phyloP scores from a whole-genome alignment of 106 monocot genomes.

The Cymbidium sinense region DNA sequence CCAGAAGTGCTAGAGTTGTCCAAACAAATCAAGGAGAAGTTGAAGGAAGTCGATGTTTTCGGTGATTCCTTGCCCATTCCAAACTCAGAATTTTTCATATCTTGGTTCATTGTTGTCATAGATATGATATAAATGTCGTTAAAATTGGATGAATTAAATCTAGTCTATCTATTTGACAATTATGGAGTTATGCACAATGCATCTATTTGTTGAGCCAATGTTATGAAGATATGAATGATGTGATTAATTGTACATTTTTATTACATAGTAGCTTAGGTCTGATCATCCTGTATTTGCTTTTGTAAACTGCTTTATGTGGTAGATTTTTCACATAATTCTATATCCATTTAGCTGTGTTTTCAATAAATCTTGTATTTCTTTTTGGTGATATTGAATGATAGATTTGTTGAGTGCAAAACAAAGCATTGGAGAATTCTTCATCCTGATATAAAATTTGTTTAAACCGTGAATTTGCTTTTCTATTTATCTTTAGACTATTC shows the following conservation, averaged over 20 bases:
- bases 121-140: background rate
- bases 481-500: background rate
- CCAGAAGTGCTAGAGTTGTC: slow-evolving; percentile 72
- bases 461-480: background rate
- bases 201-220: background rate
- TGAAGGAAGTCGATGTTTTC: slow-evolving; percentile 72
- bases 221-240: background rate
- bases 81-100: background rate
- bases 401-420: background rate
- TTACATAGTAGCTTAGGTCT: background rate
- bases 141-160: background rate
- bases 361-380: too few species aligned
- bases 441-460: background rate
- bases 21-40: slow-evolving; percentile 86
- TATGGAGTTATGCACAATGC: background rate
- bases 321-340: background rate
- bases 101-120: background rate
- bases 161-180: background rate
- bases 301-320: background rate
- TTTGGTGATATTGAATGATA: background rate
- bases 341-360: background rate
- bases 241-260: too few species aligned
- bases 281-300: background rate
- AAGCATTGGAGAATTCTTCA: background rate
- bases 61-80: slow-evolving; percentile 37